Evolutionary conservation across 1,284 basidiomycete genomes (phyloP), one percentile per base, ranked within the genome.

Genomic region (Takashimella koratensis): DNA sequence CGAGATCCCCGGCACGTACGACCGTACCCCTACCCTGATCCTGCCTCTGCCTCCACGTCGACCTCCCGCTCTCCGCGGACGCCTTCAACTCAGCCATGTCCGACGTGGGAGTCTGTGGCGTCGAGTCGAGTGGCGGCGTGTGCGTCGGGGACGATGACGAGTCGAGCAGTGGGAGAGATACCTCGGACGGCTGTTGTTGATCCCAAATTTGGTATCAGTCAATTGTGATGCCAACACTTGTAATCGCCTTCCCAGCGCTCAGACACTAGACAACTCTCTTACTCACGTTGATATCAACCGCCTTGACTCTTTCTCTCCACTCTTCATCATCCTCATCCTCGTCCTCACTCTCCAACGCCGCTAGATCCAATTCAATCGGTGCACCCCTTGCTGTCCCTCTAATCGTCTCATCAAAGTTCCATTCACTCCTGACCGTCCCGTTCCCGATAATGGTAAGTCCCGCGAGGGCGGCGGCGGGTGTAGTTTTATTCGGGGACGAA

Each of bases 401-500:
- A 23, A 75, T 73, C 1, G 73, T 75, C 49, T 74, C 73, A 44
- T 96, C 92, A 74, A 97, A 98, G 72, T 90, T 90, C 94, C 93
- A 97, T 59, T 93, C 90, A 67, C 87, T 91, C 66, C 84, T 83
- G 71, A 94, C 81, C 2, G 89, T 90, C 30, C 74, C 73, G 4
- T 51, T 54, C 1, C 59, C 68, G 8, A 53, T 44, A 3, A 73
- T 45, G 0, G 70, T 72, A 22, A 57, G 21, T 4, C 57, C 62
- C 43, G 50, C 53, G 24, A 52, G 36, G 20, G 66, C 60, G n/a
- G 53, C 59, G n/a, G 67, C 65, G 1, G 66, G 66, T 11, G 51
- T 58, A 11, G 53, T 50, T 3, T 48, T 43, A 40, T 64, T 62
- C 24, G 27, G 47, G 30, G 54, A 45, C 10, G 58, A 53, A 22